These are phyloP conservation scores for Penicillium riverlandense DNA, from an alignment of 495 filamentous ascomycete genomes.

Conservation along the genomic window DNA sequence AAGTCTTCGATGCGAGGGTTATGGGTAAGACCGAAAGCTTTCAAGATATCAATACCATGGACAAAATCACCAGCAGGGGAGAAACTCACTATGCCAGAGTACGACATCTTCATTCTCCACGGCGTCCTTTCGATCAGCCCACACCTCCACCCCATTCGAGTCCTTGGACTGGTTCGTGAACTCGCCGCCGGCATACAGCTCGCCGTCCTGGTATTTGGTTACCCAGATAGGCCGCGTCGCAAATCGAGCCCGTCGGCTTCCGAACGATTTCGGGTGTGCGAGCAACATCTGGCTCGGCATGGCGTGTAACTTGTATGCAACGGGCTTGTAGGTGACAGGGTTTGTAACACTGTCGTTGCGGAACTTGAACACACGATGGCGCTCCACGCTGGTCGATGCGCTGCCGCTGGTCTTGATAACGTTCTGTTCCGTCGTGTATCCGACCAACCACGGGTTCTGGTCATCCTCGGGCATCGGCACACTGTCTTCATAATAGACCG, in stretches of 20 bases:
- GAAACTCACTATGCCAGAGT: conserved; percentile 35
- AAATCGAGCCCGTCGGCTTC: conserved; percentile 72
- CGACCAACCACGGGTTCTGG: conserved; percentile 68
- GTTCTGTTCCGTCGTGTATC: conserved; percentile 61
- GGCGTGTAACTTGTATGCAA: conserved; percentile 72
- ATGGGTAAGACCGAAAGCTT: conserved; percentile 56
- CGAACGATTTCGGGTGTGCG: conserved; percentile 60
- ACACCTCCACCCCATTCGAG: conserved; percentile 38
- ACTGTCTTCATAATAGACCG: conserved; percentile 64
- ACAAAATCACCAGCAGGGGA: background rate
- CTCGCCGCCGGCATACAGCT: conserved; percentile 75
- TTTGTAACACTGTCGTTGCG: conserved; percentile 64
- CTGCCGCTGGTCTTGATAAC: conserved; percentile 55
- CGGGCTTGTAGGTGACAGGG: conserved; percentile 64
- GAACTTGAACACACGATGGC: conserved; percentile 76
- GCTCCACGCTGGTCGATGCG: conserved; percentile 51
- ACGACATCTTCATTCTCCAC: conserved; percentile 43
- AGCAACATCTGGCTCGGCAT: conserved; percentile 74
- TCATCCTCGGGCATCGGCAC: conserved; percentile 63
- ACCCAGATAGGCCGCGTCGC: conserved; percentile 79
- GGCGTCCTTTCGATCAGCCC: conserved; percentile 37
- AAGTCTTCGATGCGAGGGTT: conserved; percentile 56
- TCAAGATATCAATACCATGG: too few relatives aligned
- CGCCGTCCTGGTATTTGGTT: conserved; percentile 68
- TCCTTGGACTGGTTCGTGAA: conserved; percentile 81